Evolutionary conservation across 805 yeast species (phyloP), one percentile per base, ranked within the genome.

Genomic region (Saccharomyces cerevisiae): DNA sequence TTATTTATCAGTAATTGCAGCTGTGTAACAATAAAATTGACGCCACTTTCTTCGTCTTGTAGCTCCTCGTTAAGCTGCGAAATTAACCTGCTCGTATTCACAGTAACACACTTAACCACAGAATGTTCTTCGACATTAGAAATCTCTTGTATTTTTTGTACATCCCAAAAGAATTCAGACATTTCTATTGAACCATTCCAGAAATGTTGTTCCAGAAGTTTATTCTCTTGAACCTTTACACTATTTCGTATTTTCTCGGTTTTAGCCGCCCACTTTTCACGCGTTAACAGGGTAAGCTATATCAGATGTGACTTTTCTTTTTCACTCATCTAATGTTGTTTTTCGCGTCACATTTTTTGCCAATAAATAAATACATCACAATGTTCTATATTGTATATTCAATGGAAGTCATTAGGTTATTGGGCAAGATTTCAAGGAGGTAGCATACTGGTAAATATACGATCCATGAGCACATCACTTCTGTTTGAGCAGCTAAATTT

Each of bases 401-500:
- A 36, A 17, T 21, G 17, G 4, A 17, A 21, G 5, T 9, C 11
- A 36, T 17, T 36, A 6, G 17, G 2, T 8, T 10, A 6, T 10
- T 13, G 14, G 11, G 2, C 8, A 17, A n/a, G 43, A 5, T 17
- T 17, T 17, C 24, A 17, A n/a, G 43, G 17, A 36, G 24, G 24
- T 17, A 36, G 43, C 17, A 24, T 36, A 9, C 43, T 36, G 24
- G 9, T 21, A 11, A 17, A 36, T 1, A 36, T 36, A 17, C 6
- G 17, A 3, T 8, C 24, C 24, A 36, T 36, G 43, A 21, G 43
- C 43, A n/a, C 43, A 2, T 17, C 22, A 17, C 4, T 36, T 21
- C 29, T 51, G 17, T 50, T 48, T 28, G 50, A 48, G n/a, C 6
- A 24, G 11, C 47, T 32, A 11, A 52, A 43, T 24, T 52, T 52